These are phyloP conservation scores for Miscanthus lutarioriparius DNA, from an alignment of 176 grass and related monocot species.

Conservation along the genomic window DNA sequence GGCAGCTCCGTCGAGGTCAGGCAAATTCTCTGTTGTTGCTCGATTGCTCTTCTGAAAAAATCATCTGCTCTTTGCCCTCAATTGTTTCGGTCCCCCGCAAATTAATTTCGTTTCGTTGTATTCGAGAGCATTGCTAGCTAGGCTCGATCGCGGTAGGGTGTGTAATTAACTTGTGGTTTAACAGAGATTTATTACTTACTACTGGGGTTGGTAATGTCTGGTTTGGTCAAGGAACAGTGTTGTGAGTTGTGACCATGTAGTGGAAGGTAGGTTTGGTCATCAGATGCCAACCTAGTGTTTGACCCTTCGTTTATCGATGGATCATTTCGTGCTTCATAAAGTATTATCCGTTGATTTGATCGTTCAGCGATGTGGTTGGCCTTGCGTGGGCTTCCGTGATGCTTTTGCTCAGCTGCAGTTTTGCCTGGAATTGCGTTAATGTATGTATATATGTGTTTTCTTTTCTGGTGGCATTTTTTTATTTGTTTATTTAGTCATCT, in stretches of 20 bases:
- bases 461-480: not conserved
- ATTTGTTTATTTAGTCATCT: not conserved
- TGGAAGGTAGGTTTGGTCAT: slow-evolving; percentile 6
- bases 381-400: not conserved
- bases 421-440: not conserved
- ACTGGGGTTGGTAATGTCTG: not conserved
- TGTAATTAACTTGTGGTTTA: not conserved
- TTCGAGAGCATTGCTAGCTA: not conserved
- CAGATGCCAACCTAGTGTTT: slow-evolving; percentile 14
- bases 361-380: slow-evolving; percentile 11
- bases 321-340: slow-evolving; percentile 17
- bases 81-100: not conserved
- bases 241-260: slow-evolving; percentile 27
- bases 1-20: slow-evolving; percentile 51
- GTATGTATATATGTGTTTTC: not conserved
- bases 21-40: not conserved
- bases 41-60: not conserved
- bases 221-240: not conserved
- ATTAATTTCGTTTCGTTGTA: not conserved
- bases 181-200: not conserved
- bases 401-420: slow-evolving; percentile 18
- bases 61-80: not conserved
- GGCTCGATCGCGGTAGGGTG: not conserved
- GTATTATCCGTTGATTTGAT: slow-evolving; percentile 19
- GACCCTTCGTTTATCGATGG: slow-evolving; percentile 18